A percentile compares a stretch with the other conserved stretches of the same genome.
Conservation (phyloP, 257 asterid species). For the Petrea volubilis region DNA sequence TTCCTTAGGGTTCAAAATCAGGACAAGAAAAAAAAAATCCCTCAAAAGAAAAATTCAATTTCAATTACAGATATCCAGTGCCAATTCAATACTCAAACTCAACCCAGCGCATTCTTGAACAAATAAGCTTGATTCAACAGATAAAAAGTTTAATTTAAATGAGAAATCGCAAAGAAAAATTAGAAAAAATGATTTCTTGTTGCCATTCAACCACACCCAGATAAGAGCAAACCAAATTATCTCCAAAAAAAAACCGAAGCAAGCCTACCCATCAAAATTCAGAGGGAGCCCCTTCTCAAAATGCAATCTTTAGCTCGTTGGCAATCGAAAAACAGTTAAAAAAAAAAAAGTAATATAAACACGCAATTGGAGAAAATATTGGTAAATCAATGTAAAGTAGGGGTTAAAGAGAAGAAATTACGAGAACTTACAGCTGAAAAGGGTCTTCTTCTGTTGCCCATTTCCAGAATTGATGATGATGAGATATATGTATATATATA, state of each 20-base stretch:
- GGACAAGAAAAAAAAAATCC: neutral
- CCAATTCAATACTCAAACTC: constrained; percentile 17
- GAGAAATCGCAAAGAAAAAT: neutral
- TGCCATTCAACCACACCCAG: neutral
- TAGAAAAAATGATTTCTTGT: neutral
- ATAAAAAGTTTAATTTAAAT: neutral
- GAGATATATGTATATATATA: neutral
- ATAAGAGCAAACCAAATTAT: neutral
- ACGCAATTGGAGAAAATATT: constrained; percentile 7
- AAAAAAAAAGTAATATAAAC: constrained; percentile 7
- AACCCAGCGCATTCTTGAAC: constrained; percentile 16
- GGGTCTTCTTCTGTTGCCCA: constrained; percentile 22
- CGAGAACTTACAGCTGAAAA: constrained; percentile 31
- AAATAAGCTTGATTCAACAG: neutral
- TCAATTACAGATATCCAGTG: constrained; percentile 1
- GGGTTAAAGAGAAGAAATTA: neutral
- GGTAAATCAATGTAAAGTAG: constrained; percentile 10
- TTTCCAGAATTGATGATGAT: constrained; percentile 14
- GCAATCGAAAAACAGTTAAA: constrained; percentile 14
- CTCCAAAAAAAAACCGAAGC: constrained; percentile 14
- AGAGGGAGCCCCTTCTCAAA: constrained; percentile 36
- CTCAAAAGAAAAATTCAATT: neutral
- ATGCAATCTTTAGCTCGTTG: constrained; percentile 32
- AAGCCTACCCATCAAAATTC: constrained; percentile 20
- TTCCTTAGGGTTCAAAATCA: neutral